These are phyloP conservation scores for Rhododendron vialii DNA, from an alignment of 148 eudicot species.

Conservation along the genomic window DNA sequence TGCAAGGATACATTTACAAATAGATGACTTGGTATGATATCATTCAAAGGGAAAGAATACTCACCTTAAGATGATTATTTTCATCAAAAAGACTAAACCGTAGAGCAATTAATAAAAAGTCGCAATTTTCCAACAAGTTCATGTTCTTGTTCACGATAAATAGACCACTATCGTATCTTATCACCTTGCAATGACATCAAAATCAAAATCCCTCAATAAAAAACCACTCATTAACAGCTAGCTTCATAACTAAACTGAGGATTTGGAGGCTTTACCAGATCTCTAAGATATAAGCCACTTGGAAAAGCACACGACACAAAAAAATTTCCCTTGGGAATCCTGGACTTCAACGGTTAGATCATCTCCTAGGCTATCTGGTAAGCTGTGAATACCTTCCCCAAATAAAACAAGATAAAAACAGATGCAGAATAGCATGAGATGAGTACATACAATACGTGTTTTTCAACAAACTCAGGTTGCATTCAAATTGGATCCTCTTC, in stretches of 20 bases:
- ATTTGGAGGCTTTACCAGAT: slow-evolving; percentile 42
- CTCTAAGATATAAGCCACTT: slow-evolving; percentile 81
- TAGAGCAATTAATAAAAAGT: slow-evolving; percentile 68
- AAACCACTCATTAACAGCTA: neutral
- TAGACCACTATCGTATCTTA: slow-evolving; percentile 90
- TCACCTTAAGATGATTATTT: slow-evolving; percentile 59
- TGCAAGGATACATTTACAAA: neutral
- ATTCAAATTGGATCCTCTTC: slow-evolving; percentile 73
- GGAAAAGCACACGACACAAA: slow-evolving; percentile 66
- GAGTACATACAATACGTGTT: slow-evolving; percentile 74
- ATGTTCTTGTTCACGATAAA: slow-evolving; percentile 89
- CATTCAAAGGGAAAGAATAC: neutral
- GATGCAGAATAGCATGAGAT: slow-evolving; percentile 4
- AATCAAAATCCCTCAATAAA: neutral
- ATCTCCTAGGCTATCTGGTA: slow-evolving; percentile 92
- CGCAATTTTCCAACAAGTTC: slow-evolving; percentile 88
- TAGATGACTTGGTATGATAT: neutral
- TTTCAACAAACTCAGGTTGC: slow-evolving; percentile 93
- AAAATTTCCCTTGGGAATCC: slow-evolving; percentile 69
- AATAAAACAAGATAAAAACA: neutral
- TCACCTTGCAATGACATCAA: slow-evolving; percentile 58
- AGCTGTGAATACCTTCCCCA: slow-evolving; percentile 43
- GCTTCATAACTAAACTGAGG: neutral
- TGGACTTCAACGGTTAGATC: slow-evolving; percentile 77
- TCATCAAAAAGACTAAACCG: slow-evolving; percentile 46